These are phyloP conservation scores for Mrakia gelida DNA, from an alignment of 768 basidiomycete genomes.

Conservation along the genomic window DNA sequence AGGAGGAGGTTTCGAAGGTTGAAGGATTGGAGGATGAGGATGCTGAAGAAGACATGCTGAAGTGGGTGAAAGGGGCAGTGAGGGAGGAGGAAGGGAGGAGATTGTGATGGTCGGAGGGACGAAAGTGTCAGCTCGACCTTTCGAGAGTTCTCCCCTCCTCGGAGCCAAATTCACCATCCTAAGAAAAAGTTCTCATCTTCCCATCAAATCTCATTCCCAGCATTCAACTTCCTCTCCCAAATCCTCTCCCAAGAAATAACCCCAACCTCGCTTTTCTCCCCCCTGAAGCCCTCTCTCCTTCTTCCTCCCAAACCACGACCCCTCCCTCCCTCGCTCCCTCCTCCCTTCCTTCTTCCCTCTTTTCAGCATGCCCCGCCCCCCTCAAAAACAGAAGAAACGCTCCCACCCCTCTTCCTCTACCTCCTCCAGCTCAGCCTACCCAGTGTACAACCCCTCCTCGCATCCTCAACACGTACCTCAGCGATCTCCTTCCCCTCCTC, in stretches of 20 bases:
- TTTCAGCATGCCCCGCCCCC: neutral
- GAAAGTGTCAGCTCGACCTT: no score
- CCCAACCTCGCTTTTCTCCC: no score
- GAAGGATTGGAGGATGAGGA: neutral
- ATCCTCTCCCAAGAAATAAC: no score
- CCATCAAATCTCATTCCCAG: no score
- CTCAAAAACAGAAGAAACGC: neutral
- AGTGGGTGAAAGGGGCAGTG: neutral
- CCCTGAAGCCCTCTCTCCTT: no score
- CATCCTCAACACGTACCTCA: slow-evolving; percentile 4
- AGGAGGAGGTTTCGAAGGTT: neutral
- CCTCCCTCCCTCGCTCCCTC: neutral
- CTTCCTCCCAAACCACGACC: no score
- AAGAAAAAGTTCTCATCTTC: no score
- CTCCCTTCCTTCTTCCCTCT: neutral
- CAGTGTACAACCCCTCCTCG: slow-evolving; percentile 1
- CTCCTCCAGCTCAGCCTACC: neutral
- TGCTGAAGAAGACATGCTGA: neutral
- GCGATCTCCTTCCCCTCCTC: slow-evolving; percentile 3
- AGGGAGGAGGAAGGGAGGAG: no score
- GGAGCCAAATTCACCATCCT: no score
- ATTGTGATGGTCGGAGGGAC: no score
- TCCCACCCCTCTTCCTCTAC: neutral
- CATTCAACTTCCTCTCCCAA: no score
- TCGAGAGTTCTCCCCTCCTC: no score